A percentile compares a stretch with the other conserved stretches of the same genome.
These are phyloP conservation scores for Hippophae rhamnoides DNA, from an alignment of 306 rosid genomes.

Conservation along the genomic window DNA sequence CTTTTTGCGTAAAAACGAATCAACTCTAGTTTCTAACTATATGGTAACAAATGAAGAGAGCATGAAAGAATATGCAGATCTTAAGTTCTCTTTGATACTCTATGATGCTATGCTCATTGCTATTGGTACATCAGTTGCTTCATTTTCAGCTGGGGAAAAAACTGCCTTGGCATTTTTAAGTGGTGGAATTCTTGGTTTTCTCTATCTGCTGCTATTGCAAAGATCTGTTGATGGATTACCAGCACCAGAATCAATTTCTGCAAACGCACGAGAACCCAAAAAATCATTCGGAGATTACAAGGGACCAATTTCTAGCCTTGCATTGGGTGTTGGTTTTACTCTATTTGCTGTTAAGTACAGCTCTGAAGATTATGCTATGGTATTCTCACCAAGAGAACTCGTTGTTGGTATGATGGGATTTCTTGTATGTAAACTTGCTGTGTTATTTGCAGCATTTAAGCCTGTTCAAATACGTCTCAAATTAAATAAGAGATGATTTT, in stretches of 20 bases:
- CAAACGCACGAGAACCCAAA: constrained; percentile 18
- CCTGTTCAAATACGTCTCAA: constrained; percentile 39
- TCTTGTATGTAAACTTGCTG: constrained; percentile 70
- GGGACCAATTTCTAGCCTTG: constrained; percentile 45
- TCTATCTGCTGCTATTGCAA: constrained; percentile 75
- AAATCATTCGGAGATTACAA: constrained; percentile 31
- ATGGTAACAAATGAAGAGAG: constrained; percentile 52
- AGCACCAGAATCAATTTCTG: constrained; percentile 31
- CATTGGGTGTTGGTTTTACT: constrained; percentile 43
- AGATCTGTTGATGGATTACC: constrained; percentile 81
- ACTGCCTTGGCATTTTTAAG: constrained; percentile 51
- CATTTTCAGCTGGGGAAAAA: constrained; percentile 42
- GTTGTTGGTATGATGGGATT: constrained; percentile 72
- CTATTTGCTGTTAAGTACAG: constrained; percentile 35
- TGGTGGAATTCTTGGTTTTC: constrained; percentile 75
- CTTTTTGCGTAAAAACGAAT: constrained; percentile 29
- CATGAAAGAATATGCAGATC: constrained; percentile 66
- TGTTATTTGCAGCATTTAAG: constrained; percentile 71
- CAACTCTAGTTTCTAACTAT: constrained; percentile 12
- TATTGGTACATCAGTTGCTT: constrained; percentile 47
- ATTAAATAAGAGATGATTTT: constrained; percentile 31
- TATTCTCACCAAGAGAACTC: constrained; percentile 50
- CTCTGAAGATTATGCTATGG: constrained; percentile 40
- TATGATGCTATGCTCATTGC: constrained; percentile 61
- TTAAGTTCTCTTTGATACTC: constrained; percentile 73